Base-by-base conservation (phyloP, 129 eudicot species). In the Mikania micrantha region DNA sequence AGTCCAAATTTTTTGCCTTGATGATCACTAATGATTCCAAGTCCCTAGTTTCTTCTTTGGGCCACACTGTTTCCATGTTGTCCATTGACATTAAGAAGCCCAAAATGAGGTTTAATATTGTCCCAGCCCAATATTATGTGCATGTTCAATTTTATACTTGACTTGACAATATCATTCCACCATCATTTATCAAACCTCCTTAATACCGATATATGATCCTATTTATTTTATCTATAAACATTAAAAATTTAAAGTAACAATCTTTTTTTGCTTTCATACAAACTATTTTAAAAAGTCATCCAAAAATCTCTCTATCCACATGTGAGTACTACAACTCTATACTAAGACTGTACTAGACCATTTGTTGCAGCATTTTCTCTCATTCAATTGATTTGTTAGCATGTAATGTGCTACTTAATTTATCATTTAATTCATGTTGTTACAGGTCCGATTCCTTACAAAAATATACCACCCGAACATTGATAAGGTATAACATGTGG, bases 381-480 rank as follows among this genome's bases (percentile, higher is more conserved):
- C 54, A 16, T 48, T 48, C 54, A 16, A 17, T 48, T 17, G 54
- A 19, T 48, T 47, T 48, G 54, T 48, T 48, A 48, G 54, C 54
- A 48, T 52, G 59, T 52, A 52, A 48, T 48, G 61, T 54, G 35
- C 36, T 54, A 54, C 4, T 24, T 10, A 24, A 54, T 54, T 40
- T 34, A 45, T 48, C 20, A n/a, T 44, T 53, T 54, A 34, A 32
- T 16, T 67, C 40, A 13, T 61, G 69, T 17, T 59, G 49, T 66
- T 19, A 78, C 98, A 92, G 98, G 98, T 93, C 22, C 95, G 98
- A 4, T 93, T 93, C 70, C 85, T 93, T 59, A 88, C 98, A 52
- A 92, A 92, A 67, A 92, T 92, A 35, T 92, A 92, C 85, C 98
- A 92, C 72, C 98, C 98, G 1, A 92, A 93, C 67, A 93, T 93